Conservation (phyloP, 805 yeast genomes). For the Yamadazyma insecticola region DNA sequence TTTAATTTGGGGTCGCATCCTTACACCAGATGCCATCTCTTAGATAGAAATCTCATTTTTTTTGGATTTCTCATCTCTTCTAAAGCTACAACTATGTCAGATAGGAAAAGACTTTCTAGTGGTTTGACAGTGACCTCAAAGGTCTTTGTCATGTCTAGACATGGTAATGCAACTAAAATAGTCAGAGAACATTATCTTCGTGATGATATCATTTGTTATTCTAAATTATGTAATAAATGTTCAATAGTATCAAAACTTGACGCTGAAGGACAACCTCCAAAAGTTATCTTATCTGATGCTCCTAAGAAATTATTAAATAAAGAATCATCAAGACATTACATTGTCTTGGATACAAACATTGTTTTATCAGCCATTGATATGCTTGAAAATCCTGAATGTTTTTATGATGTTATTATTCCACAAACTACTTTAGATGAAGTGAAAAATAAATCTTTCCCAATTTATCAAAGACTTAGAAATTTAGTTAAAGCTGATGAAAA, state of each 20-base stretch:
- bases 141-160: constrained; percentile 85
- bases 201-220: constrained; percentile 88
- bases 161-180: constrained; percentile 85
- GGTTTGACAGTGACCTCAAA: constrained; percentile 70
- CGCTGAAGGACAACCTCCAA: constrained; percentile 63
- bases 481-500: constrained; percentile 73
- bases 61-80: too few relatives aligned
- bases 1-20: background rate
- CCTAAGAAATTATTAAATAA: constrained; percentile 50
- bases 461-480: constrained; percentile 77
- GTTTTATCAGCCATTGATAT: constrained; percentile 85
- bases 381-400: constrained; percentile 69
- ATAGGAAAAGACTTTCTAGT: constrained; percentile 32
- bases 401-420: constrained; percentile 89
- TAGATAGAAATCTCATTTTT: too few relatives aligned
- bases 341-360: constrained; percentile 84
- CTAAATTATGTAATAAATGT: constrained; percentile 65
- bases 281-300: constrained; percentile 56
- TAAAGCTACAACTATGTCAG: constrained; percentile 10
- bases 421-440: constrained; percentile 95
- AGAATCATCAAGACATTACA: constrained; percentile 78
- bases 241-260: constrained; percentile 49
- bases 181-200: constrained; percentile 93
- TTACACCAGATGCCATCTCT: too few relatives aligned
- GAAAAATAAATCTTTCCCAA: constrained; percentile 78